Evolutionary conservation across 805 yeast species (phyloP), one percentile per base, ranked within the genome.

Genomic region (Priceomyces carsonii): DNA sequence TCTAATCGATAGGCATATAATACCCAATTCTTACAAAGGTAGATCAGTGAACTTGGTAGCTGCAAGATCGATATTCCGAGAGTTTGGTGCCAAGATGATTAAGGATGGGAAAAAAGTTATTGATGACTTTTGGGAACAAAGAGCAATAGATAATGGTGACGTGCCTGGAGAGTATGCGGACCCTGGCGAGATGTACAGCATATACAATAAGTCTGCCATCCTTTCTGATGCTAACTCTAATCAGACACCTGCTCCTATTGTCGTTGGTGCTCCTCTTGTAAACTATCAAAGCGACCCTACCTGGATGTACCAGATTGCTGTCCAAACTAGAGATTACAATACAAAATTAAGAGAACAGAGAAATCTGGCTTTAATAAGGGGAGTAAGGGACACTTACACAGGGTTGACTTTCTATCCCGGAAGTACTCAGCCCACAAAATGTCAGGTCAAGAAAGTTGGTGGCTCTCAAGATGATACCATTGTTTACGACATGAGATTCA

Each of bases 11-110:
- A 74, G 95, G 23, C 87, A 84, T 17, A 69, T 87, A 26, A 76
- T 93, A 46, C 96, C 98, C 2, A 84, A 82, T 46, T 85, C 96
- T 2, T 91, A 88, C 61, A 88, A 88, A 62, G 93, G 95, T 30
- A 75, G 98, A 47, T 76, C 88, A 1, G 90, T 93, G 22, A 90
- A 93, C 40, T 67, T 91, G 26, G 95, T 93, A 5, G 82, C 97
- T 5, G 97, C 99, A 0, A 76, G 95, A 38, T 82, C 95, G 10
- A 80, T 89, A 1, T 93, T 77, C 63, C 75, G 89, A 45, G 98
- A 90, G 61, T 91, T 93, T 68, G 99, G 99, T 4, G 85, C 95
- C 16, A 78, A 79, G 42, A 79, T 90, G 33, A 69, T 93, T 24
- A 74, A 78, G 14, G 84, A 86, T 35, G 99, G 99, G 27, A 77